Evolutionary conservation across 129 eudicot species (phyloP).

Genomic region (Saposhnikovia divaricata): DNA sequence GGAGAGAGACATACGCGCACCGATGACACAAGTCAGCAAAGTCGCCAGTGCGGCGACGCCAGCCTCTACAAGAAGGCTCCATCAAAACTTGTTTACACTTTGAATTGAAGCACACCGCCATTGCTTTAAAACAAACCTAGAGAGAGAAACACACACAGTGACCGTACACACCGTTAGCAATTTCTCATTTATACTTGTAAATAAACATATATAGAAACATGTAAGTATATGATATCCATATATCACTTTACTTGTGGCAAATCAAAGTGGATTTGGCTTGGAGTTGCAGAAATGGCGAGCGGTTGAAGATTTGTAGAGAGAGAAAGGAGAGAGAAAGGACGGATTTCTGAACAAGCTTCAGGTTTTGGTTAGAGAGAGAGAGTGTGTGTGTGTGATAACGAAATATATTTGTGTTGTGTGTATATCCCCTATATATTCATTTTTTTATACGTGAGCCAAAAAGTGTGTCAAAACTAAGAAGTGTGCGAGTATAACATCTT

Average conservation of each 20-base stretch:
- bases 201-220: background rate
- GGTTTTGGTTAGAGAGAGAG: background rate
- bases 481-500: no score
- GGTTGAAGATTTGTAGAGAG: background rate
- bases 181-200: background rate
- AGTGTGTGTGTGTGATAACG: background rate
- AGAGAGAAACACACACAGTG: background rate
- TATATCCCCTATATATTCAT: no score
- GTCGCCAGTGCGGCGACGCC: conserved; percentile 69
- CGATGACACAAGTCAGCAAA: conserved; percentile 66
- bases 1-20: conserved; percentile 48
- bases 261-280: background rate
- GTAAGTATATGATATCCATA: background rate
- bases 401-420: background rate
- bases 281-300: background rate
- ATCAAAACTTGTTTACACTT: conserved; percentile 31
- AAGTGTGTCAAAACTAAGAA: no score
- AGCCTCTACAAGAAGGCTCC: conserved; percentile 46
- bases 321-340: background rate
- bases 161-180: background rate
- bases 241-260: background rate
- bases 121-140: conserved; percentile 16
- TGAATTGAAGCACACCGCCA: conserved; percentile 56
- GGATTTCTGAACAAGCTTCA: background rate
- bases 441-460: no score